Evolutionary conservation across 1,139 yeast species (phyloP).

Genomic region (Candida tropicalis): DNA sequence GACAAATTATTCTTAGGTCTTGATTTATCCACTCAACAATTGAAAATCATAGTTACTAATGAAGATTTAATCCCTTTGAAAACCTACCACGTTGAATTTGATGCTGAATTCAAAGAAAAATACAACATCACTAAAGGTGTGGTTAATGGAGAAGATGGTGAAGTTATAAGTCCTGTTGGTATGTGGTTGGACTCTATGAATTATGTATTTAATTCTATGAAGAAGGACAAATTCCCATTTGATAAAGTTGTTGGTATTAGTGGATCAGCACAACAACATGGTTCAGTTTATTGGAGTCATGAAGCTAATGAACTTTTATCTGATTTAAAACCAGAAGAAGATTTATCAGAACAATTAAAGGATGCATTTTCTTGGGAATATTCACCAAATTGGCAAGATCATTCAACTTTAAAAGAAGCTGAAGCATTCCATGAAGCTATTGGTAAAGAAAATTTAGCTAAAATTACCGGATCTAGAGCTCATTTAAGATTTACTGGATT

Average conservation of each 20-base stretch:
- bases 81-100: constrained; percentile 73
- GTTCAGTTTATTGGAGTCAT: constrained; percentile 78
- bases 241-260: constrained; percentile 65
- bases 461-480: constrained; percentile 80
- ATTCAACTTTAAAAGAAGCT: constrained; percentile 76
- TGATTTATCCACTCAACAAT: constrained; percentile 88
- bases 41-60: constrained; percentile 73
- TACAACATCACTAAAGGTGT: constrained; percentile 78
- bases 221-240: constrained; percentile 56
- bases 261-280: constrained; percentile 94
- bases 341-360: constrained; percentile 49
- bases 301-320: constrained; percentile 45
- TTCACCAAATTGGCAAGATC: constrained; percentile 96
- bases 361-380: constrained; percentile 60
- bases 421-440: constrained; percentile 59
- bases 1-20: constrained; percentile 62
- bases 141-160: constrained; percentile 49
- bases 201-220: constrained; percentile 58
- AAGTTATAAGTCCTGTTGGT: constrained; percentile 74
- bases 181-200: constrained; percentile 92
- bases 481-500: constrained; percentile 91
- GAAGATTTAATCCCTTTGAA: constrained; percentile 52
- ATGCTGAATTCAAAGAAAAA: constrained; percentile 53
- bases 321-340: constrained; percentile 23
- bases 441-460: constrained; percentile 65